Percentiles rank a stretch among this genome's conserved stretches.
phyloP scores from a whole-genome alignment of 768 basidiomycete genomes.

The Kwoniella pini region DNA sequence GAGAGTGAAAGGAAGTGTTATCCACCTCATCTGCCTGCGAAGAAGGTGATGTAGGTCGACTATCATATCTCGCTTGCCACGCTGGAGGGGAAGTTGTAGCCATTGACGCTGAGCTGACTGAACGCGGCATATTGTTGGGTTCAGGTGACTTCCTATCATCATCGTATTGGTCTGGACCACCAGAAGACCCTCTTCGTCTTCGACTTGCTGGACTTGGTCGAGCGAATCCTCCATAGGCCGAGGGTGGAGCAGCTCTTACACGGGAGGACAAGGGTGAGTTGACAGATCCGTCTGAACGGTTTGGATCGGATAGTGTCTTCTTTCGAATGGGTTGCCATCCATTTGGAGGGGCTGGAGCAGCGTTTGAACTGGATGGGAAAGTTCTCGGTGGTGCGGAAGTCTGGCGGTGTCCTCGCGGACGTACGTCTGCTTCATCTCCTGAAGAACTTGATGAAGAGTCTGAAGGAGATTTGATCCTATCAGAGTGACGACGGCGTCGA shows the following conservation, averaged over 20 bases:
- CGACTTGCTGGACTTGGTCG: slow-evolving; percentile 43
- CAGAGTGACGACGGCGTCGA: slow-evolving; percentile 29
- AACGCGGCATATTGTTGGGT: neutral
- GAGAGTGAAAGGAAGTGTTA: slow-evolving; percentile 35
- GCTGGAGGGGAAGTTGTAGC: slow-evolving; percentile 11
- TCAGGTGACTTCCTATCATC: slow-evolving; percentile 21
- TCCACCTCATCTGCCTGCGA: slow-evolving; percentile 34
- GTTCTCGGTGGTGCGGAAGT: slow-evolving; percentile 26
- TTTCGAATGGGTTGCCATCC: slow-evolving; percentile 22
- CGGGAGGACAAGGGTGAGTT: slow-evolving; percentile 33
- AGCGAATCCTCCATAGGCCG: slow-evolving; percentile 38
- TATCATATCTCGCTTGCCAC: slow-evolving; percentile 13
- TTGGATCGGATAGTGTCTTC: slow-evolving; percentile 31
- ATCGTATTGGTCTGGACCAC: slow-evolving; percentile 16
- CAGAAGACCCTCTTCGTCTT: slow-evolving; percentile 30
- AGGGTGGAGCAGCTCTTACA: slow-evolving; percentile 35
- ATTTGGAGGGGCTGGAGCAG: slow-evolving; percentile 14
- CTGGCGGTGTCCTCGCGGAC: slow-evolving; percentile 10
- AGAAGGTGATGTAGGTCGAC: slow-evolving; percentile 30
- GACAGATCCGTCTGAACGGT: slow-evolving; percentile 9
- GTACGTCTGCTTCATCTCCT: slow-evolving; percentile 18
- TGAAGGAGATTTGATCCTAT: slow-evolving; percentile 38
- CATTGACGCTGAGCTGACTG: slow-evolving; percentile 10
- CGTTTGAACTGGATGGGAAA: slow-evolving; percentile 23
- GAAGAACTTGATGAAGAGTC: slow-evolving; percentile 34